Evolutionary conservation across 2,329 filamentous ascomycete species (phyloP).

Genomic region (Intubia oerlemansii): DNA sequence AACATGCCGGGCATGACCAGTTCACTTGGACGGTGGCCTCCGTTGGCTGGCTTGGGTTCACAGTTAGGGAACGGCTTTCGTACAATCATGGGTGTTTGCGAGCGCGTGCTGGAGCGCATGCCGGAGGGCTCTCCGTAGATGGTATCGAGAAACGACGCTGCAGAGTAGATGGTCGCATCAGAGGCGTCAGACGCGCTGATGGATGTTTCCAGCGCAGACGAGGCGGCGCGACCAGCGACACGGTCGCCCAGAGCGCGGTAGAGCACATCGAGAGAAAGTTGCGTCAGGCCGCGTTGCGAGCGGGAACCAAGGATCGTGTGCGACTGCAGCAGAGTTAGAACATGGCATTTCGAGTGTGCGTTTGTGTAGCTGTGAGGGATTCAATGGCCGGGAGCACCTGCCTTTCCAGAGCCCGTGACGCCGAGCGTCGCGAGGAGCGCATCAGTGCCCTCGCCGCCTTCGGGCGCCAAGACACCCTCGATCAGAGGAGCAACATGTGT

Average conservation of each 20-base stretch:
- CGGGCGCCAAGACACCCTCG: constrained; percentile 55
- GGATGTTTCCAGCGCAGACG: constrained; percentile 46
- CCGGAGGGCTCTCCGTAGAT: constrained; percentile 45
- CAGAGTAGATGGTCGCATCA: constrained; percentile 57
- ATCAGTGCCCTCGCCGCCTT: constrained; percentile 63
- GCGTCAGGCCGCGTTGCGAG: constrained; percentile 70
- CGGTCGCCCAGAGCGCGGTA: constrained; percentile 55
- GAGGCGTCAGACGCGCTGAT: constrained; percentile 58
- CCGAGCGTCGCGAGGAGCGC: constrained; percentile 79
- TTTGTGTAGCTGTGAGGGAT: too few relatives aligned
- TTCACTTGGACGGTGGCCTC: constrained; percentile 6
- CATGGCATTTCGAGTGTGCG: background rate
- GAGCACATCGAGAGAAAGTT: constrained; percentile 75
- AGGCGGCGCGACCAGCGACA: constrained; percentile 39
- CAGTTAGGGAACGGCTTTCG: constrained; percentile 23
- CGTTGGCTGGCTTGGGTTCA: background rate
- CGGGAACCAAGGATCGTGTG: constrained; percentile 88
- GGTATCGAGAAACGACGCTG: constrained; percentile 56
- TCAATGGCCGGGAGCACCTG: constrained; percentile 31
- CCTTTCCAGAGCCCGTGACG: constrained; percentile 92
- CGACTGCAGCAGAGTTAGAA: too few relatives aligned
- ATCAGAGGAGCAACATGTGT: constrained; percentile 56
- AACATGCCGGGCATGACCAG: constrained; percentile 8
- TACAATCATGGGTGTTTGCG: constrained; percentile 50
- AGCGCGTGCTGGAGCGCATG: constrained; percentile 39